Conservation (phyloP, 257 asterid species). For the Rubia yunnanensis region DNA sequence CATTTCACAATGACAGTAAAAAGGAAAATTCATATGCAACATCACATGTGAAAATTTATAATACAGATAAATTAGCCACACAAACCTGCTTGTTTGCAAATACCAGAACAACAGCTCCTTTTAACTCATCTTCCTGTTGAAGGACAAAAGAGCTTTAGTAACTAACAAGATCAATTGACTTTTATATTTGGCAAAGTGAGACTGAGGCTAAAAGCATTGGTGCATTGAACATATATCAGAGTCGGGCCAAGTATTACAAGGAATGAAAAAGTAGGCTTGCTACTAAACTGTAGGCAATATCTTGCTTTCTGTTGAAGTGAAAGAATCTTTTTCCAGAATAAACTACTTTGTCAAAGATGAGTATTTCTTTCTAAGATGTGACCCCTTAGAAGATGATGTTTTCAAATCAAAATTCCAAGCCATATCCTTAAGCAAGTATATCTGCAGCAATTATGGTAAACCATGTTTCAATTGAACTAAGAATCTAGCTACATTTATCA, state of each 20-base stretch:
- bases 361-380: not conserved
- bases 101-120: constrained; percentile 44
- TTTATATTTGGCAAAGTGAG: not conserved
- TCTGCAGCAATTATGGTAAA: not conserved
- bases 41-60: not conserved
- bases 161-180: not conserved
- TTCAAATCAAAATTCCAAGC: not conserved
- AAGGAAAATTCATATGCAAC: not conserved
- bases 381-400: not conserved
- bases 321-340: not conserved
- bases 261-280: not conserved
- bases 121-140: constrained; percentile 41
- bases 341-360: too few species aligned
- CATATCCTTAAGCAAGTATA: not conserved
- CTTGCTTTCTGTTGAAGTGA: not conserved
- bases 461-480: not conserved
- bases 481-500: not conserved
- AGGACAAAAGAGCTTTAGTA: not conserved
- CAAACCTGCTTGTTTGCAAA: constrained; percentile 43
- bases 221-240: not conserved
- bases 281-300: not conserved
- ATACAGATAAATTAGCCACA: not conserved
- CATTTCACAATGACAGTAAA: not conserved
- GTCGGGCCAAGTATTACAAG: not conserved
- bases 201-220: not conserved